phyloP scores from a whole-genome alignment of 768 basidiomycete genomes.

The Neoboletus magnificus region DNA sequence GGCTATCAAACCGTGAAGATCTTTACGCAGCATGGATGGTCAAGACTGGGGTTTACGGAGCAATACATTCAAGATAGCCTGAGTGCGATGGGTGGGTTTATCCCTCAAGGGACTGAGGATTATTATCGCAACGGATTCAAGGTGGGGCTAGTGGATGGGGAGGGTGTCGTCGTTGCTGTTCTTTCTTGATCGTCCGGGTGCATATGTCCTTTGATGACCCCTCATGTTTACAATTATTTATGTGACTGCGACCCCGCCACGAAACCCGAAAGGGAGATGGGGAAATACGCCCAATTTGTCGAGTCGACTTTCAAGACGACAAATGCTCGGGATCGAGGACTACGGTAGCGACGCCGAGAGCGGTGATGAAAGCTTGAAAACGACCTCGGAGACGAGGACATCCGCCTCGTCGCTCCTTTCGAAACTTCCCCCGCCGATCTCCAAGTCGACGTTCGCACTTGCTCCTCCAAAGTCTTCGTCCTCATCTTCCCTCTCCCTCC shows the following conservation, averaged over 20 bases:
- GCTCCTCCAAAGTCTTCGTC: slow-evolving; percentile 33
- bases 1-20: slow-evolving; percentile 54
- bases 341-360: slow-evolving; percentile 73
- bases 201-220: neutral
- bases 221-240: neutral
- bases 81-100: slow-evolving; percentile 12
- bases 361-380: slow-evolving; percentile 39
- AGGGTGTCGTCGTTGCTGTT: slow-evolving; percentile 10
- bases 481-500: slow-evolving; percentile 28
- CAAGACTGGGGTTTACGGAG: slow-evolving; percentile 55
- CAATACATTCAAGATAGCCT: slow-evolving; percentile 56
- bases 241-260: neutral
- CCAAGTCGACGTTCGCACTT: slow-evolving; percentile 34
- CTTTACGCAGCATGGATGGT: slow-evolving; percentile 48
- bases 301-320: neutral
- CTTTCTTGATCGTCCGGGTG: neutral
- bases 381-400: neutral
- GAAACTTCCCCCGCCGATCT: slow-evolving; percentile 27
- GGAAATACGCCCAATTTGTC: neutral
- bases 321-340: slow-evolving; percentile 77
- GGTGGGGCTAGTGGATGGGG: slow-evolving; percentile 11
- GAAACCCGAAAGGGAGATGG: neutral
- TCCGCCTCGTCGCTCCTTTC: slow-evolving; percentile 14
- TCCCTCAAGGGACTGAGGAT: slow-evolving; percentile 7
- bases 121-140: slow-evolving; percentile 17